Evolutionary conservation across 805 yeast species (phyloP).

Genomic region (Jamesozyma jinghongensis): DNA sequence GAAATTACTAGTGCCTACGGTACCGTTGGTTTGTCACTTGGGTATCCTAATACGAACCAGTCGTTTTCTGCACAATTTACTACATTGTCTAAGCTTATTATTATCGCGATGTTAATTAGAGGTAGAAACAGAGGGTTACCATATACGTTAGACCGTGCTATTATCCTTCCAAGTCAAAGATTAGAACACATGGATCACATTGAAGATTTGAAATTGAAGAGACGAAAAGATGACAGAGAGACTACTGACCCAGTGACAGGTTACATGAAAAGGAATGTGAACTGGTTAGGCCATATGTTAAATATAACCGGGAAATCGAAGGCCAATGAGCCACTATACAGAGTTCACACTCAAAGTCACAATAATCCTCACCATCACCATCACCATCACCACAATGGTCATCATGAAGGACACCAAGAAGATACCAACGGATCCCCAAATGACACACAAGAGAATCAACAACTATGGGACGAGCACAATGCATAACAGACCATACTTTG

Average conservation of each 20-base stretch:
- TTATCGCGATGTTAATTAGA: constrained; percentile 83
- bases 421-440: neutral
- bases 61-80: constrained; percentile 70
- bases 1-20: constrained; percentile 95
- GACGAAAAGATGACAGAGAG: constrained; percentile 6
- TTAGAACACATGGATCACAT: constrained; percentile 52
- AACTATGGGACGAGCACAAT: too few relatives aligned
- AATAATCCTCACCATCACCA: neutral
- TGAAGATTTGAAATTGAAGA: constrained; percentile 34
- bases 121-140: constrained; percentile 97
- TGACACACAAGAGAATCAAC: too few relatives aligned
- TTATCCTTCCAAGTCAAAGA: constrained; percentile 68
- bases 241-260: constrained; percentile 25
- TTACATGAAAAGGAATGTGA: constrained; percentile 17
- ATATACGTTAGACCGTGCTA: constrained; percentile 86
- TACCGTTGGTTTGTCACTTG: constrained; percentile 87
- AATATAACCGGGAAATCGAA: neutral
- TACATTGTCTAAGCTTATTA: constrained; percentile 67
- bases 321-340: too few relatives aligned
- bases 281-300: constrained; percentile 5
- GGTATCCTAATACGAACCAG: constrained; percentile 57
- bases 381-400: neutral
- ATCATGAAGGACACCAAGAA: neutral
- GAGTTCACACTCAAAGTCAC: neutral
- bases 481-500: too few relatives aligned